phyloP scores from a whole-genome alignment of 352 stramenopile genomes.

The Pythium oligandrum region DNA sequence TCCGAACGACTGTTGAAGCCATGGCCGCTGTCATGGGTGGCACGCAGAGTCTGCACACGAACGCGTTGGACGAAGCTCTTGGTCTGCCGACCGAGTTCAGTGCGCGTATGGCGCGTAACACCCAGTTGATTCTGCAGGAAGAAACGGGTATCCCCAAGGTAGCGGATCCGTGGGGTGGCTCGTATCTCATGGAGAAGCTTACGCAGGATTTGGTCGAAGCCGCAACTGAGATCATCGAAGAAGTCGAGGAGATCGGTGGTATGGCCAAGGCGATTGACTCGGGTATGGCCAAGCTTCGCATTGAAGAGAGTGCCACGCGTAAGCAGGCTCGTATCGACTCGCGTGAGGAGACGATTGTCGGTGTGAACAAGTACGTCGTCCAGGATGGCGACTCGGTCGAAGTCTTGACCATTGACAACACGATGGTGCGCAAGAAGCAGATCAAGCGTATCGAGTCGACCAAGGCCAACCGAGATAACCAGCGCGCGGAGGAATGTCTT shows the following conservation, averaged over 20 bases:
- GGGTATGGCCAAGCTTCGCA: conserved; percentile 94
- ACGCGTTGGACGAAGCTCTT: conserved; percentile 96
- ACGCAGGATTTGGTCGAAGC: conserved; percentile 88
- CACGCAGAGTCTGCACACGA: conserved; percentile 97
- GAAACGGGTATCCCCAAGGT: conserved; percentile 93
- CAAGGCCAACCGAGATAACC: conserved; percentile 84
- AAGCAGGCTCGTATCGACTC: conserved; percentile 96
- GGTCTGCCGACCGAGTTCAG: conserved; percentile 95
- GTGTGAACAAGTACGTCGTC: conserved; percentile 96
- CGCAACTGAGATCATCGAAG: conserved; percentile 65
- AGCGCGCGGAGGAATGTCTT: conserved; percentile 55
- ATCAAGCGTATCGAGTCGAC: conserved; percentile 81
- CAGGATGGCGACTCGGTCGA: conserved; percentile 86
- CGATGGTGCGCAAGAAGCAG: conserved; percentile 86
- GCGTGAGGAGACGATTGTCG: conserved; percentile 92
- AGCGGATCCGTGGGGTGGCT: conserved; percentile 95
- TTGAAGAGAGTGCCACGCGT: conserved; percentile 95
- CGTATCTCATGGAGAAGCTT: conserved; percentile 96
- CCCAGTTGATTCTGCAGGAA: conserved; percentile 97
- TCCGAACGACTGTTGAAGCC: conserved; percentile 96
- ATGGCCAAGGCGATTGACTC: conserved; percentile 97
- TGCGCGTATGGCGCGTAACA: conserved; percentile 95
- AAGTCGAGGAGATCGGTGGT: conserved; percentile 91
- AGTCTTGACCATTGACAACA: conserved; percentile 93
- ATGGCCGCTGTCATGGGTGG: conserved; percentile 82